These are phyloP conservation scores for Leccinum obscurum DNA, from an alignment of 768 basidiomycete species.

Conservation along the genomic window DNA sequence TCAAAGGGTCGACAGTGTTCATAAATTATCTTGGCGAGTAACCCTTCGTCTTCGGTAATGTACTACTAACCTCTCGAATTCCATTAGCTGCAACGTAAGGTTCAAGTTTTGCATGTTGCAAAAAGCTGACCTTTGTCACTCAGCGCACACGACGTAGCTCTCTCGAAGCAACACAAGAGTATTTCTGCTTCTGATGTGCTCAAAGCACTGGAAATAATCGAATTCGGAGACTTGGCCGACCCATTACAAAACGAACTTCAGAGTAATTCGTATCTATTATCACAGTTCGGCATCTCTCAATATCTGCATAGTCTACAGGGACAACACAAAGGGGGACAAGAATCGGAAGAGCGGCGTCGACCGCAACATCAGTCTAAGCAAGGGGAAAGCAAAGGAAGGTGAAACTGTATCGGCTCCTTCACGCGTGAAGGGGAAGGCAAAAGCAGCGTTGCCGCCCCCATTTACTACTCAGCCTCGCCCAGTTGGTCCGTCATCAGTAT, in stretches of 20 bases:
- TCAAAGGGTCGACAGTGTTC: constrained; percentile 91
- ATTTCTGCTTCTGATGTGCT: constrained; percentile 90
- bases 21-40: constrained; percentile 86
- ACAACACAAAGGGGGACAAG: constrained; percentile 62
- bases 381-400: constrained; percentile 34
- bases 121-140: constrained; percentile 3
- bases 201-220: constrained; percentile 77
- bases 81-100: constrained; percentile 47
- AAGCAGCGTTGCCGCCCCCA: constrained; percentile 26
- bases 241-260: constrained; percentile 63
- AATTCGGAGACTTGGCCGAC: constrained; percentile 70
- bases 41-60: background rate
- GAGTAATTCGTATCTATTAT: constrained; percentile 37
- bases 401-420: constrained; percentile 33
- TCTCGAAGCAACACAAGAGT: constrained; percentile 82
- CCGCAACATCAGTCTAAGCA: constrained; percentile 27
- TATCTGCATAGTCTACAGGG: constrained; percentile 56
- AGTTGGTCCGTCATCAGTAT: constrained; percentile 29
- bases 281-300: background rate
- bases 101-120: background rate
- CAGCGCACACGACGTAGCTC: constrained; percentile 87
- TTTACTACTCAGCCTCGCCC: constrained; percentile 32
- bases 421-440: constrained; percentile 34
- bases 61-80: constrained; percentile 1
- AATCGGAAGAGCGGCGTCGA: constrained; percentile 32